Percentiles rank a stretch among this genome's conserved stretches.
phyloP scores from a whole-genome alignment of 257 asterid genomes.

The Cruciata laevipes region DNA sequence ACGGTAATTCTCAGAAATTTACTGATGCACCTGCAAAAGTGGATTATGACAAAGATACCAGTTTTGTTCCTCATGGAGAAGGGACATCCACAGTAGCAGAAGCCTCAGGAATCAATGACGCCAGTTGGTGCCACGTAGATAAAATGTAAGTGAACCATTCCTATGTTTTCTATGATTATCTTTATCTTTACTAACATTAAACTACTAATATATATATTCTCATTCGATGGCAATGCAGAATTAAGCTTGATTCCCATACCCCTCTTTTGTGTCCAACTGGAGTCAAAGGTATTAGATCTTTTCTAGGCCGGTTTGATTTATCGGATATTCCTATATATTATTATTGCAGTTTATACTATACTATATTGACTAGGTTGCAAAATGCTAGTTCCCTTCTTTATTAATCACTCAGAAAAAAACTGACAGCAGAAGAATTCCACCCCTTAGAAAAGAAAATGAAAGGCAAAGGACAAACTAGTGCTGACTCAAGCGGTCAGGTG shows the following conservation, averaged over 20 bases:
- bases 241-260: constrained; percentile 18
- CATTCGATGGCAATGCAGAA: constrained; percentile 24
- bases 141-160: constrained; percentile 13
- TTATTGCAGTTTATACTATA: constrained; percentile 6
- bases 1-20: constrained; percentile 10
- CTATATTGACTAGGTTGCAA: background rate
- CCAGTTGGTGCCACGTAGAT: constrained; percentile 4
- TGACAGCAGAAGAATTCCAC: constrained; percentile 17
- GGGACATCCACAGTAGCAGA: constrained; percentile 13
- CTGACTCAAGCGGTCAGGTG: constrained; percentile 23
- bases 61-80: constrained; percentile 12
- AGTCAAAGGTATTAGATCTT: constrained; percentile 24
- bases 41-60: constrained; percentile 3
- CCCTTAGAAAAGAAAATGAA: constrained; percentile 7
- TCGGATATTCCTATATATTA: constrained; percentile 5
- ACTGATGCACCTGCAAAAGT: constrained; percentile 8
- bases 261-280: constrained; percentile 23
- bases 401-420: constrained; percentile 1
- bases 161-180: background rate
- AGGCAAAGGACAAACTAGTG: background rate
- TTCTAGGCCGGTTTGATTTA: background rate
- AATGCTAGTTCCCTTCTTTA: background rate
- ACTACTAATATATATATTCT: background rate
- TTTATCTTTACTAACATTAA: background rate
- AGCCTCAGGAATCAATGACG: constrained; percentile 6